Conservation (phyloP, 108 stramenopile genomes). For the Epithemia pelagica region DNA sequence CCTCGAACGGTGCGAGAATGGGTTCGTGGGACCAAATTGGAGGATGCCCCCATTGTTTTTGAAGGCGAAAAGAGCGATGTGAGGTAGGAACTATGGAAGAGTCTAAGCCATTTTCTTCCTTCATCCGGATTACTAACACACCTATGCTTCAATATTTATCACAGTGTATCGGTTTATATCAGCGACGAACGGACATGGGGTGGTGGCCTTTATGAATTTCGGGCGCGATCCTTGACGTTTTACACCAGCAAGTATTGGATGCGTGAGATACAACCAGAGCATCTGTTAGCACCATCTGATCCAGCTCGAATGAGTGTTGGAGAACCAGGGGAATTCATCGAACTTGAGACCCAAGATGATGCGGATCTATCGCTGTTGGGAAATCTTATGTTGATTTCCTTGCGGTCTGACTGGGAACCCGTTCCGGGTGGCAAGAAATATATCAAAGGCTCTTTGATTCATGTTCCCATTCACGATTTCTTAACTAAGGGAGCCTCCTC, state of each 20-base stretch:
- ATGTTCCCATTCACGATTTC: conserved; percentile 47
- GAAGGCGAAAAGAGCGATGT: conserved; percentile 86
- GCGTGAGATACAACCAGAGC: conserved; percentile 38
- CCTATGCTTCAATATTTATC: too few relatives aligned
- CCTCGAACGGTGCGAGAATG: conserved; percentile 84
- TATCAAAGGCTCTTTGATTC: conserved; percentile 64
- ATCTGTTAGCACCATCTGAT: conserved; percentile 40
- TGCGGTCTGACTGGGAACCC: conserved; percentile 78
- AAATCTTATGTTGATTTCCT: conserved; percentile 50
- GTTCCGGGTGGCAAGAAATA: conserved; percentile 46
- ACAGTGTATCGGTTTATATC: conserved; percentile 53
- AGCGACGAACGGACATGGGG: conserved; percentile 57
- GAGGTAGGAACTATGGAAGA: neutral
- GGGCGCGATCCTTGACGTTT: conserved; percentile 64
- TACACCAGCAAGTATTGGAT: conserved; percentile 69
- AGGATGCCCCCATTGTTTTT: conserved; percentile 79
- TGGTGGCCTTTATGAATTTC: conserved; percentile 72
- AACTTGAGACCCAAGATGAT: conserved; percentile 65
- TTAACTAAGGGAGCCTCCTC: conserved; percentile 47
- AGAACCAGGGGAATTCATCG: conserved; percentile 43
- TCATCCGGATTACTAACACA: too few relatives aligned
- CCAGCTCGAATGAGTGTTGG: conserved; percentile 22
- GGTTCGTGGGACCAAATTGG: conserved; percentile 80
- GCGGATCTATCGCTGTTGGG: conserved; percentile 57
- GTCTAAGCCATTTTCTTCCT: too few relatives aligned